These are phyloP conservation scores for Capillidium rhysosporum DNA, from an alignment of 371 early-diverging fungal species.

Conservation along the genomic window DNA sequence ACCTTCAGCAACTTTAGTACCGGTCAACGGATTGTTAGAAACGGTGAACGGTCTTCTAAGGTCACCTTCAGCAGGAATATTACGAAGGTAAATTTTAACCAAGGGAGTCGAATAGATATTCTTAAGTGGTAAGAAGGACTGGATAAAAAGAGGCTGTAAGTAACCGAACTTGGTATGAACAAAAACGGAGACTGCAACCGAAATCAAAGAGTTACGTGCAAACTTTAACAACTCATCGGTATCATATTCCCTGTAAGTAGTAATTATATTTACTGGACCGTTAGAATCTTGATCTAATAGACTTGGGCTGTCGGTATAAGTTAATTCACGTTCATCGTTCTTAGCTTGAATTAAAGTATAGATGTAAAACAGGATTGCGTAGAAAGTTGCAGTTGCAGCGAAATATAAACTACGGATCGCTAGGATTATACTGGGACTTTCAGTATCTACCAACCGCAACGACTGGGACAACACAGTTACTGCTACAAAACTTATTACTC, in stretches of 20 bases:
- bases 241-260: conserved; percentile 67
- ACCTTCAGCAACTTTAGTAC: neutral
- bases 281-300: neutral
- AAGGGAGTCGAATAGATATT: conserved; percentile 45
- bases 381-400: neutral
- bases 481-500: neutral
- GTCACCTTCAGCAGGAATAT: conserved; percentile 52
- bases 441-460: neutral
- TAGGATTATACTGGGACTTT: neutral
- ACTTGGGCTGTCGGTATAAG: conserved; percentile 1
- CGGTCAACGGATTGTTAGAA: conserved; percentile 42
- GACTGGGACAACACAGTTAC: neutral
- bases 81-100: conserved; percentile 60
- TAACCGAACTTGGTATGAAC: conserved; percentile 79
- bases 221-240: conserved; percentile 45
- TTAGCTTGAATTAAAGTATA: neutral
- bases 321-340: neutral
- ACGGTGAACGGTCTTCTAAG: conserved; percentile 63
- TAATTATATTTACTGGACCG: conserved; percentile 15
- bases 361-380: neutral
- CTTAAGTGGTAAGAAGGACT: conserved; percentile 63
- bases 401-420: neutral
- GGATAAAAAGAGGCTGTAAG: conserved; percentile 74
- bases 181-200: conserved; percentile 44
- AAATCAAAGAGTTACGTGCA: conserved; percentile 41